Evolutionary conservation across 768 basidiomycete genomes (phyloP).

Genomic region (Amanita pallidorosea): DNA sequence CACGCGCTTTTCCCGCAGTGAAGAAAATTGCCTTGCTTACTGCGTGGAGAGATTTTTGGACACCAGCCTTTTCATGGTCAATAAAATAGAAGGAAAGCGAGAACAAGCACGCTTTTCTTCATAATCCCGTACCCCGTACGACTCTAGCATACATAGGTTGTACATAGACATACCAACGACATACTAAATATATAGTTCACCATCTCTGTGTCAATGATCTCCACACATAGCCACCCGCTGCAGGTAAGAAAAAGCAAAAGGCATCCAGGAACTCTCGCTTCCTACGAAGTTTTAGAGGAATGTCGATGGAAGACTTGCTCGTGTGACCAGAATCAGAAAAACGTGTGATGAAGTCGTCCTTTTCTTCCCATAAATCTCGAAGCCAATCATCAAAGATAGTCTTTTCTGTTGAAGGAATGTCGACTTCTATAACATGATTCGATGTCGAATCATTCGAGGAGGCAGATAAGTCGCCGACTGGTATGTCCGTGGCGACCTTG

Average conservation of each 20-base stretch:
- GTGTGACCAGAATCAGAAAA: conserved; percentile 32
- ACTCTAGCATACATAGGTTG: neutral
- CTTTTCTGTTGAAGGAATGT: conserved; percentile 49
- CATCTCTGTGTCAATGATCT: neutral
- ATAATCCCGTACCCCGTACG: neutral
- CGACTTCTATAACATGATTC: conserved; percentile 27
- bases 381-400: conserved; percentile 76
- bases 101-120: conserved; percentile 12
- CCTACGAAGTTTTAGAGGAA: conserved; percentile 49
- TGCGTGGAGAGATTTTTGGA: conserved; percentile 93
- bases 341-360: conserved; percentile 67
- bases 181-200: too few relatives aligned
- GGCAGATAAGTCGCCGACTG: conserved; percentile 46
- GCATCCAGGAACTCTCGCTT: conserved; percentile 51
- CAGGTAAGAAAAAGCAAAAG: conserved; percentile 63
- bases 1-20: conserved; percentile 65
- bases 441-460: conserved; percentile 15
- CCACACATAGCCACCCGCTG: conserved; percentile 38
- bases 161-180: neutral
- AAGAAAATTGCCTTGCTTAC: conserved; percentile 76
- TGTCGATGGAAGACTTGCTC: conserved; percentile 40
- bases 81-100: conserved; percentile 43
- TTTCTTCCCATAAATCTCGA: conserved; percentile 68
- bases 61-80: conserved; percentile 73
- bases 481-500: conserved; percentile 53